A percentile compares a stretch with the other conserved stretches of the same genome.
Conservation (phyloP, 306 rosid species). For the Dryas alaskensis region DNA sequence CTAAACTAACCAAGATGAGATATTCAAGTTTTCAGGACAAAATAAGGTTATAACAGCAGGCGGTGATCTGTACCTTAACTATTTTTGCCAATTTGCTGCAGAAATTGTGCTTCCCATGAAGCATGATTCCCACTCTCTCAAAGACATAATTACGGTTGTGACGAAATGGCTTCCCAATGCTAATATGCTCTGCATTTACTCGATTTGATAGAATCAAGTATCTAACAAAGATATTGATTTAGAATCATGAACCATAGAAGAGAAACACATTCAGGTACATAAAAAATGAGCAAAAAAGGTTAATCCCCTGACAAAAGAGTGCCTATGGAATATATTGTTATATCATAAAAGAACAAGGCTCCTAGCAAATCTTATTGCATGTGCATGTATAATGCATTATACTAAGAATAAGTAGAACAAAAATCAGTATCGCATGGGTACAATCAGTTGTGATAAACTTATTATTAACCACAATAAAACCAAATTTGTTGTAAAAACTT, state of each 20-base stretch:
- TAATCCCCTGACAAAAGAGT: not conserved
- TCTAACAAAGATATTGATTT: slow-evolving; percentile 31
- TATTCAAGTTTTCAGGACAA: slow-evolving; percentile 3
- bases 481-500: not conserved
- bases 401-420: not conserved
- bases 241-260: slow-evolving; percentile 18
- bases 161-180: slow-evolving; percentile 35
- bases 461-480: not conserved
- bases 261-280: slow-evolving; percentile 15
- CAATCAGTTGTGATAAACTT: not conserved
- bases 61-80: slow-evolving; percentile 49
- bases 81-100: slow-evolving; percentile 60
- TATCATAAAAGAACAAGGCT: not conserved
- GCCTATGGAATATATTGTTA: not conserved
- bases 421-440: too few relatives aligned
- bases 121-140: slow-evolving; percentile 73
- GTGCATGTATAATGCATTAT: not conserved
- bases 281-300: slow-evolving; percentile 18
- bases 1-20: not conserved
- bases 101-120: slow-evolving; percentile 75
- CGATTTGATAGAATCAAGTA: slow-evolving; percentile 62
- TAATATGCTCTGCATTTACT: slow-evolving; percentile 38
- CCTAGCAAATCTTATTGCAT: not conserved
- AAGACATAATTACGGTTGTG: slow-evolving; percentile 40
- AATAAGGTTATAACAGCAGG: not conserved